A percentile compares a stretch with the other conserved stretches of the same genome.
Evolutionary conservation across 2,329 filamentous ascomycete genomes (phyloP).

Genomic region (Pleomassaria siparia): DNA sequence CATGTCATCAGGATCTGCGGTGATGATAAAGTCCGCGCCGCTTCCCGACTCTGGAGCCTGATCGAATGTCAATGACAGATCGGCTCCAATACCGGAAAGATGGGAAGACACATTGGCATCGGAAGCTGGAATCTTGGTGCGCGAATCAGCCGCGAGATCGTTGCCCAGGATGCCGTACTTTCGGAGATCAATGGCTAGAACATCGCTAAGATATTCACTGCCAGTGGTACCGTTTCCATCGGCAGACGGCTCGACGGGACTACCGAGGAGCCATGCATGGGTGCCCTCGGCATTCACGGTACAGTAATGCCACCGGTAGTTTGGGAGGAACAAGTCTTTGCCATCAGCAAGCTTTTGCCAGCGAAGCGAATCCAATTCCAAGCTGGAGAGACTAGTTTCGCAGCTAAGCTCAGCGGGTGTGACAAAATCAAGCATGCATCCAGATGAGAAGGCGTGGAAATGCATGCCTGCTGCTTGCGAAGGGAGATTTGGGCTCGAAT

Average conservation of each 20-base stretch:
- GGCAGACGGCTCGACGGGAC: constrained; percentile 70
- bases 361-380: constrained; percentile 82
- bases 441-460: constrained; percentile 93
- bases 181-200: constrained; percentile 89
- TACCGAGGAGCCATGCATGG: constrained; percentile 95
- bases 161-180: constrained; percentile 90
- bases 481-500: constrained; percentile 82
- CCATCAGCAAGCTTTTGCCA: constrained; percentile 97
- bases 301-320: constrained; percentile 98
- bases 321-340: constrained; percentile 84
- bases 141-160: constrained; percentile 55
- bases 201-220: constrained; percentile 91
- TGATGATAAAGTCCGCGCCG: constrained; percentile 88
- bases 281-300: constrained; percentile 94
- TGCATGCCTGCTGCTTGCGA: constrained; percentile 89
- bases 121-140: constrained; percentile 49
- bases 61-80: constrained; percentile 86
- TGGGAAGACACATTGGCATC: constrained; percentile 56
- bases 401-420: constrained; percentile 88
- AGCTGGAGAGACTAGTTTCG: constrained; percentile 85
- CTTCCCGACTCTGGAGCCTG: constrained; percentile 80
- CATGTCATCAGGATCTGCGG: constrained; percentile 76
- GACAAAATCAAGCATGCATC: constrained; percentile 89
- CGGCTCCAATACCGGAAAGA: constrained; percentile 71
- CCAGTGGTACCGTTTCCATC: constrained; percentile 70